Evolutionary conservation across 108 stramenopile species (phyloP).

Genomic region (Cylindrotheca closterium): DNA sequence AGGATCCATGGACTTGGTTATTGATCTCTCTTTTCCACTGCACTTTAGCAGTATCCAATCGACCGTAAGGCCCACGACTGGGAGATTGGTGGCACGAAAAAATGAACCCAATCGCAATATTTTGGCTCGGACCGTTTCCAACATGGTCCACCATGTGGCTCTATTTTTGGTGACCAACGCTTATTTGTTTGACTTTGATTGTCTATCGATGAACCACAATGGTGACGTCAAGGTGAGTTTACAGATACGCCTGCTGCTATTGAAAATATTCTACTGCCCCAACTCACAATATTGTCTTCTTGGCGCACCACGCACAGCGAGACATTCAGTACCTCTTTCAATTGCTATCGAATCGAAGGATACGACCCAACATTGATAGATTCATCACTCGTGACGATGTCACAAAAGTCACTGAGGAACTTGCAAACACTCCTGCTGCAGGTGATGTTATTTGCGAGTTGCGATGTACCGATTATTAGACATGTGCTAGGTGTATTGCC

Average conservation of each 20-base stretch:
- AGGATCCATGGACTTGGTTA: conserved; percentile 33
- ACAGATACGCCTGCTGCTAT: too few species aligned
- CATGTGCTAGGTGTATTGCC: too few species aligned
- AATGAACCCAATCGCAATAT: background rate
- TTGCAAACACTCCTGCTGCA: background rate
- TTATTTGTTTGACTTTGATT: background rate
- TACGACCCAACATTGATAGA: conserved; percentile 38
- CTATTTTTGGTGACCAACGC: background rate
- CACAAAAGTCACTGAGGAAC: background rate
- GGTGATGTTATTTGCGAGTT: conserved; percentile 33
- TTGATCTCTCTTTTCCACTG: conserved; percentile 33
- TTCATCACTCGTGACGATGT: conserved; percentile 26
- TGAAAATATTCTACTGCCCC: too few species aligned
- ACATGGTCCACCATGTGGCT: background rate
- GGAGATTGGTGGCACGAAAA: conserved; percentile 15
- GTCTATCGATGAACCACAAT: background rate
- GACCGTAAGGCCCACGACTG: conserved; percentile 8
- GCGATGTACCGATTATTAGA: too few species aligned
- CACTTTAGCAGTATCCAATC: conserved; percentile 19
- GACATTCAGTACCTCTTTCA: conserved; percentile 33
- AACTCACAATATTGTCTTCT: too few species aligned
- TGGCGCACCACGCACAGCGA: conserved; percentile 2
- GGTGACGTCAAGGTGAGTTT: background rate
- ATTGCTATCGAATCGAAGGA: conserved; percentile 16
- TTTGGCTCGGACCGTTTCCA: background rate